Evolutionary conservation across 768 basidiomycete species (phyloP).

Genomic region (Boletus barrowsii): DNA sequence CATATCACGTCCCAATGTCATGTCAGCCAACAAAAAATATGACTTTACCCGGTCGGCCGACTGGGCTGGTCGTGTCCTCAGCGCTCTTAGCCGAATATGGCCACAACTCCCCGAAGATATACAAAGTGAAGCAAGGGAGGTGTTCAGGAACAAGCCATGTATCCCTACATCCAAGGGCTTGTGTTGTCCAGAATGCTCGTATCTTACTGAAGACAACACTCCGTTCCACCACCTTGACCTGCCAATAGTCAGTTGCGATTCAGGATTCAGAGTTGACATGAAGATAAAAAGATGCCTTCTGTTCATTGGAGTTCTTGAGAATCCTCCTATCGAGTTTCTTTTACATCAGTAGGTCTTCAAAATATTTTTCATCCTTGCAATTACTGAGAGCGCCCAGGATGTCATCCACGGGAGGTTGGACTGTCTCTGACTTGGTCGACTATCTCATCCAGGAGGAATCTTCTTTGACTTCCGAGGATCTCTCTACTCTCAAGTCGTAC

Average conservation of each 20-base stretch:
- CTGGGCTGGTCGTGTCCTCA: conserved; percentile 79
- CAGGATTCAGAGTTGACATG: conserved; percentile 38
- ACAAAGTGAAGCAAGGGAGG: conserved; percentile 29
- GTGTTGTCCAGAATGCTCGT: conserved; percentile 63
- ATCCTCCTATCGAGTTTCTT: neutral
- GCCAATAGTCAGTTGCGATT: neutral
- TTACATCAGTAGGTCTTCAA: neutral
- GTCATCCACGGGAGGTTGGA: neutral
- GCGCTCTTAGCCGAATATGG: conserved; percentile 65
- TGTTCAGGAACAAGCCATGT: conserved; percentile 36
- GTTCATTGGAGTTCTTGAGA: conserved; percentile 1
- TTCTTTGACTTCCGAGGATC: neutral
- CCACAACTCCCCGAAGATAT: conserved; percentile 45
- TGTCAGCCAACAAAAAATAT: conserved; percentile 39
- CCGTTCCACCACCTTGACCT: neutral
- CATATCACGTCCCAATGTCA: conserved; percentile 47
- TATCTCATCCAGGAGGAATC: neutral
- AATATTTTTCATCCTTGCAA: neutral
- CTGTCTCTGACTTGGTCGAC: neutral
- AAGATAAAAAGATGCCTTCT: neutral
- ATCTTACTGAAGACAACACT: conserved; percentile 71
- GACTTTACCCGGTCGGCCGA: conserved; percentile 60
- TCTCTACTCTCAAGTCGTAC: neutral
- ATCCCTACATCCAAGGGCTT: conserved; percentile 57
- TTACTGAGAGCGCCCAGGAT: neutral